Base-by-base conservation (phyloP, 345 rosid species). In the Combretum micranthum region DNA sequence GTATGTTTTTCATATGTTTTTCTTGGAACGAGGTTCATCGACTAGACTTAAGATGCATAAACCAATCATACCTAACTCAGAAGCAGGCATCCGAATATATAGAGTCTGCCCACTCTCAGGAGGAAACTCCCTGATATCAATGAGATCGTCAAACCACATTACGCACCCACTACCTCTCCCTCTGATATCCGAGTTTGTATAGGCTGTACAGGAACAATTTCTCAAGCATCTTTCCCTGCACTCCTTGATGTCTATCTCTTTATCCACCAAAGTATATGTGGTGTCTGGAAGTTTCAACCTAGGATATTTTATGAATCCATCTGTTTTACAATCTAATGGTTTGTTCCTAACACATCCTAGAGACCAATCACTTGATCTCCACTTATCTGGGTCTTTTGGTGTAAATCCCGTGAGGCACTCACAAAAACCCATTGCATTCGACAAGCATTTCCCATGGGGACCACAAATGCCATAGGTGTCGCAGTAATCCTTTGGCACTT, bases 231-330 rank as follows among this genome's bases (percentile, higher is more conserved):
- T 44, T 12, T 14, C 22, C 42, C 62, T 55, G 56, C 84, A 79
- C 23, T 73, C 72, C 49, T 48, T 53, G 23, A 69, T 23, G 22
- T 57, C 60, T 21, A 65, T 46, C 60, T 50, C 44, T 1, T 20
- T 50, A 58, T 51, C 62, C 22, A 67, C 57, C 57, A 64, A 73
- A 15, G 73, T 17, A 10, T 56, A 12, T 15, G 56, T 23, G 15
- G 69, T 68, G 50, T 76, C 78, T 25, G 80, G 83, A 74, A 79
- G 46, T 50, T 79, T 80, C 44, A 78, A 18, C 45, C 64, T 52
- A 23, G 16, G 16, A 48, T 60, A 17, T 2, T 64, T 69, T 44
- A 78, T 13, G 50, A 78, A 78, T 20, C 73, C 75, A 37, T 81
- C 81, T 23, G 50, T 20, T 2, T 10, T 47, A 53, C 79, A 77